Conservation (phyloP, 805 yeast genomes). For the Yarrowia osloensis region DNA sequence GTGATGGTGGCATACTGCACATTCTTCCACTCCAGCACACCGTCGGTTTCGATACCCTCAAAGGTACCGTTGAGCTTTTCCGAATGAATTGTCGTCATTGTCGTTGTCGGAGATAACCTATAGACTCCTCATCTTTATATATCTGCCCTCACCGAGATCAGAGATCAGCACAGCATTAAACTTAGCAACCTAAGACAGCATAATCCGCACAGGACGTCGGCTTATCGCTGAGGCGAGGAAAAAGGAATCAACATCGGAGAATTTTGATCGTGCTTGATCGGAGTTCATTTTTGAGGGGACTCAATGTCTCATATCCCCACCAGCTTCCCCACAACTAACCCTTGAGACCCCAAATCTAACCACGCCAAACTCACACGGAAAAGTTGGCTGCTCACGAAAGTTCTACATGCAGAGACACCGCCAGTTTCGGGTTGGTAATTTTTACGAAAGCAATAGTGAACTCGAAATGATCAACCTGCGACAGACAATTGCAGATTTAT, state of each 20-base stretch:
- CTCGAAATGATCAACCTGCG: no score
- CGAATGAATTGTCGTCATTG: neutral
- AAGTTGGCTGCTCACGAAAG: neutral
- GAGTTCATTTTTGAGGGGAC: no score
- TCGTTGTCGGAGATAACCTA: neutral
- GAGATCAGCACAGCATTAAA: neutral
- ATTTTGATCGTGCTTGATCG: no score
- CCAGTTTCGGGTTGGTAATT: neutral
- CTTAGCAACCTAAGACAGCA: constrained; percentile 8
- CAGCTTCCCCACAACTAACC: neutral
- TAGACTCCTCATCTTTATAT: neutral
- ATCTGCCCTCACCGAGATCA: neutral
- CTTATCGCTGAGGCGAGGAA: neutral
- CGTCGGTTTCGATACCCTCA: constrained; percentile 5
- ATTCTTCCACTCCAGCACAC: constrained; percentile 14
- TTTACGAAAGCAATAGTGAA: no score
- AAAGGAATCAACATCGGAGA: no score
- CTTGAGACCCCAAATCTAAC: neutral
- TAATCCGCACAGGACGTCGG: neutral
- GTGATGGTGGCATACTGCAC: neutral
- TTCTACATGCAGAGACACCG: neutral
- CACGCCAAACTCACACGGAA: neutral
- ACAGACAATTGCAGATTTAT: no score
- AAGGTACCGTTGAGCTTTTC: constrained; percentile 8
- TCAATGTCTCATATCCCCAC: no score